A percentile compares a stretch with the other conserved stretches of the same genome.
These are phyloP conservation scores for Ascochyta pisi DNA, from an alignment of 2,329 filamentous ascomycete species.

Conservation along the genomic window DNA sequence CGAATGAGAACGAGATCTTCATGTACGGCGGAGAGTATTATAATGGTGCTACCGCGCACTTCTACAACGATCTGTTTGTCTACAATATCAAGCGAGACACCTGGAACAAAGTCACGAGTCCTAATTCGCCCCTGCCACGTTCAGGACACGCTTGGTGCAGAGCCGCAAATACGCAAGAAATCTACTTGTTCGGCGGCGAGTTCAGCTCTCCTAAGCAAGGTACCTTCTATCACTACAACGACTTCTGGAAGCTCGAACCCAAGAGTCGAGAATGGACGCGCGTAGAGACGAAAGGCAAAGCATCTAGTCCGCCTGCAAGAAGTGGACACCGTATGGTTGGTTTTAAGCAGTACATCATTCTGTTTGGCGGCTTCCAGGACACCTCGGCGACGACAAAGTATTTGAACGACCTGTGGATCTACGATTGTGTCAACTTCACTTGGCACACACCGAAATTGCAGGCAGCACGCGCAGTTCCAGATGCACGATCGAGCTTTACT, in stretches of 20 bases:
- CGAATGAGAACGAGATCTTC: slow-evolving; percentile 85
- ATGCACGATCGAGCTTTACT: slow-evolving; percentile 89
- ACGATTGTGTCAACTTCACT: slow-evolving; percentile 84
- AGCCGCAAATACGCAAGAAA: slow-evolving; percentile 80
- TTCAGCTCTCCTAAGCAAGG: slow-evolving; percentile 97
- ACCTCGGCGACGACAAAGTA: slow-evolving; percentile 96
- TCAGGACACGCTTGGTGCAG: slow-evolving; percentile 95
- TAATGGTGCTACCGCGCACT: slow-evolving; percentile 82
- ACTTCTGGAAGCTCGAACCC: slow-evolving; percentile 94
- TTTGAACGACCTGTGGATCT: slow-evolving; percentile 91
- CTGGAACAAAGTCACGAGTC: slow-evolving; percentile 89
- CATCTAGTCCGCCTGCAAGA: slow-evolving; percentile 79
- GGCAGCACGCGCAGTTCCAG: slow-evolving; percentile 82
- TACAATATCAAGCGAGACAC: slow-evolving; percentile 83
- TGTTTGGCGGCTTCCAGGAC: slow-evolving; percentile 97
- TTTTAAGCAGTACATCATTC: slow-evolving; percentile 94
- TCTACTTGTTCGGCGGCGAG: slow-evolving; percentile 95
- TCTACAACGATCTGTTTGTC: slow-evolving; percentile 71
- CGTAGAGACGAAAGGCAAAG: slow-evolving; percentile 81
- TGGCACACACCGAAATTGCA: slow-evolving; percentile 83
- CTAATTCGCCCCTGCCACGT: slow-evolving; percentile 88
- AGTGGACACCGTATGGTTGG: slow-evolving; percentile 96
- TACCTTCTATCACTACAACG: slow-evolving; percentile 98
- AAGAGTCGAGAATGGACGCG: slow-evolving; percentile 87
- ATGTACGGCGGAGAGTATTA: slow-evolving; percentile 96